Conservation (phyloP, 257 asterid genomes). For the Nicotiana sylvestris region DNA sequence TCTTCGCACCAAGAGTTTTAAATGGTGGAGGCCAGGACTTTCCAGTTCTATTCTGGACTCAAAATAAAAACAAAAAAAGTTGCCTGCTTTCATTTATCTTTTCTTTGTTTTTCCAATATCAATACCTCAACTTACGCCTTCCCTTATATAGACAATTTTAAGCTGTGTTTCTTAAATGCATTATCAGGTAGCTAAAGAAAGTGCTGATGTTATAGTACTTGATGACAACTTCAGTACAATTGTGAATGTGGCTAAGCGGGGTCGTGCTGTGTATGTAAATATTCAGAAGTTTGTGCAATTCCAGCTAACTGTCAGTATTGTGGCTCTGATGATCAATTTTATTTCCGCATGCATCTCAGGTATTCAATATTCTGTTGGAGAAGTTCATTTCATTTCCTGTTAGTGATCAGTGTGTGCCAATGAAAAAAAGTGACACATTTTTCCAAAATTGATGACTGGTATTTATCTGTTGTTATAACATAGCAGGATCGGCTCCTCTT, state of each 20-base stretch:
- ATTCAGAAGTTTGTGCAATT: conserved; percentile 85
- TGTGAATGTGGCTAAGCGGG: conserved; percentile 73
- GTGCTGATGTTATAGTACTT: conserved; percentile 72
- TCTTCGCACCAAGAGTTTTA: not conserved
- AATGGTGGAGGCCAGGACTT: not conserved
- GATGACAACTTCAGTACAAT: conserved; percentile 75
- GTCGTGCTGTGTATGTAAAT: conserved; percentile 77
- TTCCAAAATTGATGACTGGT: not conserved
- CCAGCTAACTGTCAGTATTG: conserved; percentile 75
- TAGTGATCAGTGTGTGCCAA: not conserved
- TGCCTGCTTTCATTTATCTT: not conserved
- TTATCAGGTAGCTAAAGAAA: conserved; percentile 77
- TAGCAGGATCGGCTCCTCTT: conserved; percentile 78
- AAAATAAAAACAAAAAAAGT: not conserved
- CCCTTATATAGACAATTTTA: not conserved
- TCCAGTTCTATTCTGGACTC: not conserved
- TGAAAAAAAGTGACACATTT: not conserved
- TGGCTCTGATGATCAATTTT: conserved; percentile 68
- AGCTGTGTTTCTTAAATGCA: not conserved
- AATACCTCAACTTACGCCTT: not conserved
- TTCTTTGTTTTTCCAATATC: not conserved
- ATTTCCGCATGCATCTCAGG: conserved; percentile 73
- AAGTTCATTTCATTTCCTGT: not conserved
- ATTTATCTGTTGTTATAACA: not conserved
- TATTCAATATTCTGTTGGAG: conserved; percentile 9